Evolutionary conservation across 2,329 filamentous ascomycete species (phyloP).

Genomic region (Cladosporium sp.): DNA sequence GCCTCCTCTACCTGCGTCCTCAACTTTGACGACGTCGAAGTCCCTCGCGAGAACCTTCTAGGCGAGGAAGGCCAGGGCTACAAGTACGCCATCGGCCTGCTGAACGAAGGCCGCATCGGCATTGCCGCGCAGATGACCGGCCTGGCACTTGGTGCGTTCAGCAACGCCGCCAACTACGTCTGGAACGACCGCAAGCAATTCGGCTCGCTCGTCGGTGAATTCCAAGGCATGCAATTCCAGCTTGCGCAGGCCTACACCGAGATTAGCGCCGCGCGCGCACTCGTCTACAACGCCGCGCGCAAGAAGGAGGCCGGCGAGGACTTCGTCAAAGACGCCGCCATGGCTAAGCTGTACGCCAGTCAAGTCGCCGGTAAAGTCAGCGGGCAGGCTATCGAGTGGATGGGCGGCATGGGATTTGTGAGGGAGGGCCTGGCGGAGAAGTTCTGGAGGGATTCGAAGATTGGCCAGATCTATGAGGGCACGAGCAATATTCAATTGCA

Average conservation of each 20-base stretch:
- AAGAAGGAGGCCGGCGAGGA: constrained; percentile 98
- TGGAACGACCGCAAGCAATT: constrained; percentile 99
- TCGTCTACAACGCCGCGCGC: constrained; percentile 93
- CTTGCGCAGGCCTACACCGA: constrained; percentile 94
- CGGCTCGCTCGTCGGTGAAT: constrained; percentile 86
- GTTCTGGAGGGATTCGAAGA: constrained; percentile 97
- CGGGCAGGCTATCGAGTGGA: constrained; percentile 91
- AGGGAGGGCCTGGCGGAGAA: constrained; percentile 96
- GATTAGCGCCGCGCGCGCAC: constrained; percentile 81
- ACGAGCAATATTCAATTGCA: constrained; percentile 71
- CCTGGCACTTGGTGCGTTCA: constrained; percentile 87
- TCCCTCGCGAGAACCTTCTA: constrained; percentile 83
- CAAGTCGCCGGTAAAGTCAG: constrained; percentile 88
- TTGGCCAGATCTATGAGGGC: constrained; percentile 80
- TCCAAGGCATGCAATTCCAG: constrained; percentile 99
- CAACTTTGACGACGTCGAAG: constrained; percentile 93
- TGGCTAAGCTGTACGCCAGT: constrained; percentile 94
- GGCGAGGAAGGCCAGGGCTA: constrained; percentile 89
- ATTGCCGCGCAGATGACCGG: constrained; percentile 99
- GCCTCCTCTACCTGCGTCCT: constrained; percentile 96
- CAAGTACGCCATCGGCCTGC: constrained; percentile 90
- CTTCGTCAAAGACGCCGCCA: constrained; percentile 92
- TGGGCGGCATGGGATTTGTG: constrained; percentile 99
- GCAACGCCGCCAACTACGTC: constrained; percentile 89
- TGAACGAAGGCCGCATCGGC: constrained; percentile 96